A percentile compares a stretch with the other conserved stretches of the same genome.
phyloP scores from a whole-genome alignment of 371 early-diverging fungal species.

The Mortierella sp. region DNA sequence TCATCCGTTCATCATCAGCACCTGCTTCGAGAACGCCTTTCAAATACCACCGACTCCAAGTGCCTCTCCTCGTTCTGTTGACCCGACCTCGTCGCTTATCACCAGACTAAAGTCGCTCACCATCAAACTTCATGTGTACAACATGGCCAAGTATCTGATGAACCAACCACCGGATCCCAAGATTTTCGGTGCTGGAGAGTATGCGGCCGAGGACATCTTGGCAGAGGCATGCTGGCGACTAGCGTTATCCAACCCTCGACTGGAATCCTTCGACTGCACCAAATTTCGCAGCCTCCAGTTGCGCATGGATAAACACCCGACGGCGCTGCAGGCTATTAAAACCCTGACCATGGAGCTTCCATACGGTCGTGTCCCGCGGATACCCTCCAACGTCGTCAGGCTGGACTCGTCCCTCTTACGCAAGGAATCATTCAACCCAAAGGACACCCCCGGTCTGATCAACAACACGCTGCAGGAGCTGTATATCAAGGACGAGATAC shows the following conservation, averaged over 20 bases:
- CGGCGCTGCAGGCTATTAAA: neutral
- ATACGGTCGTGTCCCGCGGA: conserved; percentile 2
- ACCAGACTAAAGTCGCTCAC: neutral
- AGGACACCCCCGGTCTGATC: neutral
- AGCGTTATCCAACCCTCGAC: neutral
- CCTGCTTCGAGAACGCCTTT: neutral
- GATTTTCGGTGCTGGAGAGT: neutral
- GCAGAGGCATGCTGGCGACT: neutral
- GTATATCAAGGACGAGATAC: neutral
- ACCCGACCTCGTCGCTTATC: neutral
- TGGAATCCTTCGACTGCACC: neutral
- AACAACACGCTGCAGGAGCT: neutral
- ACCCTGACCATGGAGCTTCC: conserved; percentile 4
- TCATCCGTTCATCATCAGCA: neutral
- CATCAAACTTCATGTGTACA: neutral
- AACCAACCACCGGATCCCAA: neutral
- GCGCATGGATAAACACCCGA: neutral
- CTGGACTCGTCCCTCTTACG: neutral
- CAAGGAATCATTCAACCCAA: neutral
- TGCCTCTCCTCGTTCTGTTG: neutral
- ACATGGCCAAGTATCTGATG: neutral
- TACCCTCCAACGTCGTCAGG: neutral
- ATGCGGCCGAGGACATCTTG: neutral
- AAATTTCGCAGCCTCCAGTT: neutral
- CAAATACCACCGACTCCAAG: neutral